Base-by-base conservation (phyloP, 306 rosid species). In the Ochetophila trinervis region DNA sequence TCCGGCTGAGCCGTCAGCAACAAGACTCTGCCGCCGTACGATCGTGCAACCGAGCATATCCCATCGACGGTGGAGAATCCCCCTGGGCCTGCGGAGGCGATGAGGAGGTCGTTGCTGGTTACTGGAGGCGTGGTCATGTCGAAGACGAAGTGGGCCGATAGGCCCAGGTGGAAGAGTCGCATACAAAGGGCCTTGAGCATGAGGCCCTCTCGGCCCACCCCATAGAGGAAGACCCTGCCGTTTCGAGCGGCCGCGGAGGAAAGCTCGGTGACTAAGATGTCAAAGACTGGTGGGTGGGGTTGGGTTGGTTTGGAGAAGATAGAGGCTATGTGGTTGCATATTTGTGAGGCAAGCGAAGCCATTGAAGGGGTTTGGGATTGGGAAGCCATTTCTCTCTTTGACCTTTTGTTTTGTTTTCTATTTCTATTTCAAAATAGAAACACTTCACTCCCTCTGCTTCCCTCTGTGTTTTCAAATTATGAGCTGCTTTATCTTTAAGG, bases 61-160 rank as follows among this genome's bases (percentile, higher is more conserved):
- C 94, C 99, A 7, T 84, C 97, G 23, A 93, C 97, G 68, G 97
- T 90, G 77, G 87, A 81, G 85, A 93, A 87, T 1, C 97, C 97
- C 1, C 96, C 97, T 0, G 96, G 90, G 0, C 97, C 96, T 0
- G 97, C 99, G 3, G 96, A 90, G 42, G 87, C 96, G 13, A 90
- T 40, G 67, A 93, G 90, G 67, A 90, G 96, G 63, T 93, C 97
- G 3, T 14, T 48, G 54, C 85, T 3, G 15, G 81, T 11, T 63
- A 90, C 78, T 1, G 97, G 97, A 0, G 99, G 97, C 8, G 90
- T 84, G 36, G 87, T 93, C 94, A 90, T 83, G 82, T 93, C 96
- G 69, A 86, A 86, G 56, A 90, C 94, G 49, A 81, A 57, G 78
- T 93, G 97, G 56, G 97, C 73, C 0, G 85, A 77, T 70, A 88